Evolutionary conservation across 345 rosid genomes (phyloP), one percentile per base, ranked within the genome.

Genomic region (Pugionium cornutum): DNA sequence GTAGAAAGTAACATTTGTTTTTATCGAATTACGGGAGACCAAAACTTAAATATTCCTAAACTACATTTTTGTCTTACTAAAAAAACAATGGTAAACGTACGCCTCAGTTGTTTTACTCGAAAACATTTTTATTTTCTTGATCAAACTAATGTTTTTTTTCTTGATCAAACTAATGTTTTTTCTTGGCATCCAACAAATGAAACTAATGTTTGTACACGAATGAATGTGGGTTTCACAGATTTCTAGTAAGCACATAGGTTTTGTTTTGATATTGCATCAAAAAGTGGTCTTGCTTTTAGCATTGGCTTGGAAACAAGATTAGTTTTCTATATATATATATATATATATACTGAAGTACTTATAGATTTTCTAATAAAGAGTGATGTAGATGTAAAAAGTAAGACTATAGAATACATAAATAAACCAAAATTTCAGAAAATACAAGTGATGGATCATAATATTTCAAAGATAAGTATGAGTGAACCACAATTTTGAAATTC

Each of bases 221-320:
- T 66, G 57, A 59, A 67, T 53, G 72, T 59, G 45, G 18, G 55
- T 53, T 66, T 52, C 72, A 66, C 77, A 66, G 49, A 59, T 53
- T 60, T 66, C 72, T 36, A 66, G 72, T 59, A 37, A 73, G 45
- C 18, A 66, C 57, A 66, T 53, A 66, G 36, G 51, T 53, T 39
- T 72, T 53, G 67, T 53, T 66, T 51, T 63, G 49, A 44, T 4
- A 53, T 44, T 6, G 56, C 54, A 66, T 58, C 52, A 57, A 53
- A 59, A 73, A 73, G 63, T 66, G 43, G 33, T 66, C 67, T 73
- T 59, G 72, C 72, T 59, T 73, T 73, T 73, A 73, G 48, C 54
- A 57, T 30, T 57, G 53, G 53, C 53, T 41, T 49, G 58, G 36
- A 60, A 59, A 59, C 46, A 68, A 49, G 29, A 67, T 37, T 60